Evolutionary conservation across 768 basidiomycete genomes (phyloP).

Genomic region (Lactarius tabidus): DNA sequence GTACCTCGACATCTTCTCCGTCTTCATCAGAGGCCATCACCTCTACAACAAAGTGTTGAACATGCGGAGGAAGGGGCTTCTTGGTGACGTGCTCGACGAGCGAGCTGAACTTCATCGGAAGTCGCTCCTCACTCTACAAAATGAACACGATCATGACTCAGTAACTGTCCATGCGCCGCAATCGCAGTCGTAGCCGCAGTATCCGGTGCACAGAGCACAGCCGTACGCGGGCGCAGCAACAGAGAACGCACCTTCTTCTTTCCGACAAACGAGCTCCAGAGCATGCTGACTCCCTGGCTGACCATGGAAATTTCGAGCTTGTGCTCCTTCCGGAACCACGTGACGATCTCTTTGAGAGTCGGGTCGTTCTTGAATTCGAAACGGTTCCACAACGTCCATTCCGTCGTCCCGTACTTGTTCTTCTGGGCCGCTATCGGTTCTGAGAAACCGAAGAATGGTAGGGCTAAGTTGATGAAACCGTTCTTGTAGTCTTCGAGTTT

Average conservation of each 20-base stretch:
- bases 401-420: conserved; percentile 79
- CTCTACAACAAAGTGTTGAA: conserved; percentile 84
- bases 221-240: background rate
- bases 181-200: background rate
- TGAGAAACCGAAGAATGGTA: conserved; percentile 99
- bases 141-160: conserved; percentile 7
- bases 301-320: conserved; percentile 92
- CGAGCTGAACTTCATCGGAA: conserved; percentile 85
- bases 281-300: conserved; percentile 95
- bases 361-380: conserved; percentile 91
- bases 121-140: conserved; percentile 76
- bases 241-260: conserved; percentile 76
- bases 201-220: background rate
- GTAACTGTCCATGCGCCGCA: background rate
- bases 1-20: conserved; percentile 92
- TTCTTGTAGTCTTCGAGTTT: conserved; percentile 97
- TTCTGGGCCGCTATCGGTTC: conserved; percentile 91
- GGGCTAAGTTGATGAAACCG: conserved; percentile 93
- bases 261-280: conserved; percentile 92
- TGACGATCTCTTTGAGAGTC: conserved; percentile 77
- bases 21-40: conserved; percentile 92
- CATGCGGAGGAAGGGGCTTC: conserved; percentile 83
- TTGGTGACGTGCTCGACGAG: conserved; percentile 93
- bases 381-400: conserved; percentile 99
- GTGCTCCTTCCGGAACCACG: conserved; percentile 81